These are phyloP conservation scores for Talaromyces sp. DNA, from an alignment of 2,329 filamentous ascomycete species.

Conservation along the genomic window DNA sequence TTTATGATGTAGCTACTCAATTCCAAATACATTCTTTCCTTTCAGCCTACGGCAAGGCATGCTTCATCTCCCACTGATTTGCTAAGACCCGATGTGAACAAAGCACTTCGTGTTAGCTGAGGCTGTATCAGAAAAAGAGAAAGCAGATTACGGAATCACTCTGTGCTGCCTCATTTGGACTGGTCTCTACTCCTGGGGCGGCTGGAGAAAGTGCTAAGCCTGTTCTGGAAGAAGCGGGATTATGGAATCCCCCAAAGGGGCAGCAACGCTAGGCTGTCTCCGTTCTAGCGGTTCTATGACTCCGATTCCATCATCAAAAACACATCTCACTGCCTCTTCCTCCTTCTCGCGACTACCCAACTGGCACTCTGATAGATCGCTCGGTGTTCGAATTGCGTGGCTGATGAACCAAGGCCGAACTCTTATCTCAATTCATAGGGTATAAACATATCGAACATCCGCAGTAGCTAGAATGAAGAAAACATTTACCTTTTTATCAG, in stretches of 20 bases:
- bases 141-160: constrained; percentile 6
- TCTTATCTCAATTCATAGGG: background rate
- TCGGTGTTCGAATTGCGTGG: background rate
- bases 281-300: background rate
- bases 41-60: background rate
- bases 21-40: background rate
- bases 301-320: background rate
- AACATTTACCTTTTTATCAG: background rate
- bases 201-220: background rate
- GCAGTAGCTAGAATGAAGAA: background rate
- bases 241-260: background rate
- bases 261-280: background rate
- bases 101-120: background rate
- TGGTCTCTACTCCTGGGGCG: background rate
- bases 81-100: background rate
- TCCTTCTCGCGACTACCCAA: background rate
- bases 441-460: background rate
- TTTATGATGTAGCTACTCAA: background rate
- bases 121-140: background rate
- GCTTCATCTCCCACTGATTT: background rate
- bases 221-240: background rate
- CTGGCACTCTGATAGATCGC: background rate
- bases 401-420: background rate
- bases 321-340: background rate
- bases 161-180: no score